Percentiles rank a stretch among this genome's conserved stretches.
Evolutionary conservation across 805 yeast genomes (phyloP).

Genomic region (Saccharomycopsis selenospora): DNA sequence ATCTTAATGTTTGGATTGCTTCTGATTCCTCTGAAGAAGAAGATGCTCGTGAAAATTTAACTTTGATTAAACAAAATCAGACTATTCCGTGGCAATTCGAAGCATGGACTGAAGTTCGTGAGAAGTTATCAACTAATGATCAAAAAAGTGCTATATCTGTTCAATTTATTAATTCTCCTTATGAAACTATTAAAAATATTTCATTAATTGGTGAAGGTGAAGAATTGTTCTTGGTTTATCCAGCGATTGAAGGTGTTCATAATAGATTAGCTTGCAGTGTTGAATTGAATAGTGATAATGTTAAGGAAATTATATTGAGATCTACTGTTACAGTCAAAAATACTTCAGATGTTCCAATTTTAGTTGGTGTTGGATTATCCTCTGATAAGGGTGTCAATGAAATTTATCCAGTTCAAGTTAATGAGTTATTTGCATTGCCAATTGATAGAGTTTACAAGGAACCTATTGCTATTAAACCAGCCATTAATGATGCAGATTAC

Average conservation of each 20-base stretch:
- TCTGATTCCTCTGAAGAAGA: conserved; percentile 28
- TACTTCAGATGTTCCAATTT: conserved; percentile 53
- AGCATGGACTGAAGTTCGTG: conserved; percentile 86
- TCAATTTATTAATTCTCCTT: conserved; percentile 48
- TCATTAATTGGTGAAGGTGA: conserved; percentile 82
- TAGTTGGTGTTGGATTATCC: conserved; percentile 32
- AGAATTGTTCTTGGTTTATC: conserved; percentile 58
- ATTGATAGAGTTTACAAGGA: conserved; percentile 58
- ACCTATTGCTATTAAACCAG: conserved; percentile 55
- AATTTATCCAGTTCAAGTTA: conserved; percentile 43
- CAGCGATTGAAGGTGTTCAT: conserved; percentile 56
- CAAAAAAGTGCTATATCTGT: conserved; percentile 58
- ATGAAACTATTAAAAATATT: conserved; percentile 46
- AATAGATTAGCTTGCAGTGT: conserved; percentile 71
- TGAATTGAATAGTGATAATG: conserved; percentile 61
- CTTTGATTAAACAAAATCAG: conserved; percentile 40
- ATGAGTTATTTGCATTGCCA: conserved; percentile 61
- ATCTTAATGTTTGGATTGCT: conserved; percentile 79
- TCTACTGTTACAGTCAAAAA: conserved; percentile 71
- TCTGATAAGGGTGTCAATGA: conserved; percentile 29
- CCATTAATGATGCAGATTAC: conserved; percentile 39
- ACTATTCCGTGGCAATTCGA: conserved; percentile 82
- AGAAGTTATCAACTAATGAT: conserved; percentile 60
- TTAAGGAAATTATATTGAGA: conserved; percentile 68
- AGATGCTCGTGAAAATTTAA: conserved; percentile 14